Percentiles rank a stretch among this genome's conserved stretches.
Evolutionary conservation across 2,329 filamentous ascomycete species (phyloP).

Genomic region (Fusarium oligoseptatum): DNA sequence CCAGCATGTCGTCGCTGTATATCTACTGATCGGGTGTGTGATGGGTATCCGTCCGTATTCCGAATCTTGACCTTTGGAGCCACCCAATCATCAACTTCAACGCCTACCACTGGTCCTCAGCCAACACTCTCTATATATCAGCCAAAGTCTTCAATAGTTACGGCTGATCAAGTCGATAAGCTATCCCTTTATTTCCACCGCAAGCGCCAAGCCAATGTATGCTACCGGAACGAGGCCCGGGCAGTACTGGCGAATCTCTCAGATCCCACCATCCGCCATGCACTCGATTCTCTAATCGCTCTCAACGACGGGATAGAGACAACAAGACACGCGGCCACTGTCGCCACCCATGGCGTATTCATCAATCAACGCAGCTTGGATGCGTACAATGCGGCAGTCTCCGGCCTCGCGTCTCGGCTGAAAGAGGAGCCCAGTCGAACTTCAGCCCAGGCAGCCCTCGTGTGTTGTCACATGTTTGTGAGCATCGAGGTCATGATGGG

Average conservation of each 20-base stretch:
- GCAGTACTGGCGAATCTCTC: constrained; percentile 7
- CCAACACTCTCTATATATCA: constrained; percentile 1
- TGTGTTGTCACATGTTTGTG: constrained; percentile 21
- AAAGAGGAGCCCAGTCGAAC: not conserved
- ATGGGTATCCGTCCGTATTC: constrained; percentile 2
- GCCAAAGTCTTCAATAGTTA: not conserved
- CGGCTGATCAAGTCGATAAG: not conserved
- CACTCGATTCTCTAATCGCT: not conserved
- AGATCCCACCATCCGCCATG: constrained; percentile 13
- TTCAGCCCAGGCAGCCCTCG: constrained; percentile 6
- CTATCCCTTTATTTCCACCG: constrained; percentile 12
- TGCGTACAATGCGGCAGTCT: constrained; percentile 7
- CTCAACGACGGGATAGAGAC: not conserved
- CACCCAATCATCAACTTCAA: not conserved
- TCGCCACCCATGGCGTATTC: not conserved
- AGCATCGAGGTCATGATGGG: constrained; percentile 15
- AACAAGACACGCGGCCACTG: not conserved
- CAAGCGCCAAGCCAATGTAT: not conserved
- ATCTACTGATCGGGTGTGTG: not conserved
- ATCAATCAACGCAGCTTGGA: not conserved
- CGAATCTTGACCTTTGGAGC: not conserved
- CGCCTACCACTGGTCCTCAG: not conserved
- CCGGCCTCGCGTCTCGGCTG: not conserved
- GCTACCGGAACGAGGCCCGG: constrained; percentile 9
- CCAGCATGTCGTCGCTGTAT: constrained; percentile 6